phyloP scores from a whole-genome alignment of 768 basidiomycete genomes.

The Tylopilus intermedius region DNA sequence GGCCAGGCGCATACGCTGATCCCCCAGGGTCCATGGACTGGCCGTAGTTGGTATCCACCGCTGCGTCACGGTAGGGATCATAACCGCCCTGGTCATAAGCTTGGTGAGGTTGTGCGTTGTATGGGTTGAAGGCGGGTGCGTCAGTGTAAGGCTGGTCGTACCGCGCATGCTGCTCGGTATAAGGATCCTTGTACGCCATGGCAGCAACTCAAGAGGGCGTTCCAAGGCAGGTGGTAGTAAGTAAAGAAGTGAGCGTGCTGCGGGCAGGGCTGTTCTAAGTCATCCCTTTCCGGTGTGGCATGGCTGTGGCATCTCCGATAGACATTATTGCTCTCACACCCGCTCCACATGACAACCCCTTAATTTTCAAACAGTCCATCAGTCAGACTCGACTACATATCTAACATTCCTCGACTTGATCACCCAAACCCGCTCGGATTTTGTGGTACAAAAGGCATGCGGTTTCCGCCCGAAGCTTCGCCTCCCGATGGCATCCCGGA shows the following conservation, averaged over 20 bases:
- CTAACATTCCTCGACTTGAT: conserved; percentile 1
- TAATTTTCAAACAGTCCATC: neutral
- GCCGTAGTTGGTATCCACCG: conserved; percentile 27
- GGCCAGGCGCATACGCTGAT: conserved; percentile 12
- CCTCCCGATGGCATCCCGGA: conserved; percentile 11
- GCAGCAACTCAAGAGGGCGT: neutral
- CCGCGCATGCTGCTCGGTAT: conserved; percentile 34
- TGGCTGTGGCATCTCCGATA: neutral
- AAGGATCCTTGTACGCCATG: conserved; percentile 56
- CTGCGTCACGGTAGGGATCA: conserved; percentile 17
- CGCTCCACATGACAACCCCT: neutral
- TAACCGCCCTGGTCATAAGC: conserved; percentile 49
- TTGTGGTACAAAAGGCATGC: conserved; percentile 49
- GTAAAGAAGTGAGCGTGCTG: conserved; percentile 16
- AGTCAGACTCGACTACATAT: neutral
- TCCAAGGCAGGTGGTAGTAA: neutral
- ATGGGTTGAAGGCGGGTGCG: conserved; percentile 42
- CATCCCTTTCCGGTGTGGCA: conserved; percentile 6
- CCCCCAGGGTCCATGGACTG: conserved; percentile 12
- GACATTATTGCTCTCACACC: conserved; percentile 10
- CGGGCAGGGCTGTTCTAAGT: conserved; percentile 5
- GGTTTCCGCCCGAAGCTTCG: conserved; percentile 38
- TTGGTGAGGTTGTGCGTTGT: conserved; percentile 43
- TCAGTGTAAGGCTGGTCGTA: conserved; percentile 33
- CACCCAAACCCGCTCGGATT: conserved; percentile 30